These are phyloP conservation scores for Botrytis porri DNA, from an alignment of 2,329 filamentous ascomycete species.

Conservation along the genomic window DNA sequence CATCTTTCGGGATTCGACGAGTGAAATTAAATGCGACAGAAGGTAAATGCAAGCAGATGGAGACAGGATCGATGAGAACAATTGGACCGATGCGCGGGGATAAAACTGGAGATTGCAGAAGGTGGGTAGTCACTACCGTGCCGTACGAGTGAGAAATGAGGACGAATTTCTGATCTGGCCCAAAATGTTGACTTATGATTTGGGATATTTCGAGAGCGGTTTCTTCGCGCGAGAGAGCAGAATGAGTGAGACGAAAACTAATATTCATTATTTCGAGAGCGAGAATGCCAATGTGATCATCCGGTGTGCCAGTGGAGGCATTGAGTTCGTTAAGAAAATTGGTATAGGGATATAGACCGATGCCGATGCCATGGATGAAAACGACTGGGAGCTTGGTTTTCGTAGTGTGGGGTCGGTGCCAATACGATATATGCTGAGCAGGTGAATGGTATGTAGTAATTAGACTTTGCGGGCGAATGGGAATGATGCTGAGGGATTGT, in stretches of 20 bases:
- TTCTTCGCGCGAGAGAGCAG: conserved; percentile 47
- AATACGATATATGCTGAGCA: conserved; percentile 53
- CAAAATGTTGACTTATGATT: conserved; percentile 51
- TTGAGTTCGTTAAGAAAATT: conserved; percentile 54
- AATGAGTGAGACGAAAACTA: conserved; percentile 53
- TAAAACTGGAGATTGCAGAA: conserved; percentile 46
- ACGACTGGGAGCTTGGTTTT: conserved; percentile 54
- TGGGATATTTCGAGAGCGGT: conserved; percentile 51
- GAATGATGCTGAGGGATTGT: conserved; percentile 50
- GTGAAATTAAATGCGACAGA: conserved; percentile 64
- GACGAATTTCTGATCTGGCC: conserved; percentile 46
- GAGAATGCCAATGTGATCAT: conserved; percentile 55
- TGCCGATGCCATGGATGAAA: conserved; percentile 63
- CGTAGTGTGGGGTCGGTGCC: conserved; percentile 59
- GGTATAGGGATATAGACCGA: conserved; percentile 57
- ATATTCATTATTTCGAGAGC: conserved; percentile 58
- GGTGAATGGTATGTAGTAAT: conserved; percentile 47
- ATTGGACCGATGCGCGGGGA: conserved; percentile 47
- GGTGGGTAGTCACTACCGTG: conserved; percentile 53
- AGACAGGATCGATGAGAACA: conserved; percentile 58
- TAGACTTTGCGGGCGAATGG: conserved; percentile 50
- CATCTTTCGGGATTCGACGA: conserved; percentile 42
- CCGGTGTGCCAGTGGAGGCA: conserved; percentile 36
- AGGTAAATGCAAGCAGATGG: conserved; percentile 57
- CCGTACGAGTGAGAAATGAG: conserved; percentile 54